These are phyloP conservation scores for Nyctanthes arbortristis DNA, from an alignment of 257 asterid genomes.

Conservation along the genomic window DNA sequence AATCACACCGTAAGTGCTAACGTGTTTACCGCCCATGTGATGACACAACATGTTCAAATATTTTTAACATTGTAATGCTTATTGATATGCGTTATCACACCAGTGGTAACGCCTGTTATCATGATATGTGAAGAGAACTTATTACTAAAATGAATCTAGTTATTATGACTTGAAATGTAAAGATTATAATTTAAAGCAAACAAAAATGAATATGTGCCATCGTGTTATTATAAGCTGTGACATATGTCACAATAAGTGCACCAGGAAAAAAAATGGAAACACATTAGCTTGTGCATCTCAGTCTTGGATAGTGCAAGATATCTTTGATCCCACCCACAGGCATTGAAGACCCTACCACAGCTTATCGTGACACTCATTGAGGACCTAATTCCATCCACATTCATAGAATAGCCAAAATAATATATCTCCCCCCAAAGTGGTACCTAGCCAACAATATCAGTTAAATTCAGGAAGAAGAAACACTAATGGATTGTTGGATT, in stretches of 20 bases:
- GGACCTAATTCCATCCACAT: conserved; percentile 37
- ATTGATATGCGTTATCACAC: no score
- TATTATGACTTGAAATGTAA: no score
- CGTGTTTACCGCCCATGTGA: no score
- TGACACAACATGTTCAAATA: no score
- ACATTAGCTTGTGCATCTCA: conserved; percentile 2
- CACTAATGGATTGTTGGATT: conserved; percentile 12
- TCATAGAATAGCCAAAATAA: conserved; percentile 21
- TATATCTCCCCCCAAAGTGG: conserved; percentile 22
- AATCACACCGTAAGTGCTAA: no score
- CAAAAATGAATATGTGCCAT: no score
- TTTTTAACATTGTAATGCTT: no score
- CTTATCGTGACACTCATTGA: conserved; percentile 18
- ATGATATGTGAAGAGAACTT: no score
- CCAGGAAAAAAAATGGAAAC: background rate
- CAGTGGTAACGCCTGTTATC: no score
- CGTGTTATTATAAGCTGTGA: no score
- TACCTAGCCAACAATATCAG: conserved; percentile 19
- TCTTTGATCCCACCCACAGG: conserved; percentile 27
- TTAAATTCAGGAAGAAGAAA: conserved; percentile 12
- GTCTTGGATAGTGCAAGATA: conserved; percentile 24
- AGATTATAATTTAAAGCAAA: no score
- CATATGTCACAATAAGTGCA: conserved; percentile 6
- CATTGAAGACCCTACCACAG: conserved; percentile 32
- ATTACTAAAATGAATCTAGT: no score